phyloP scores from a whole-genome alignment of 2,329 filamentous ascomycete species.

The Coniella lustricola region DNA sequence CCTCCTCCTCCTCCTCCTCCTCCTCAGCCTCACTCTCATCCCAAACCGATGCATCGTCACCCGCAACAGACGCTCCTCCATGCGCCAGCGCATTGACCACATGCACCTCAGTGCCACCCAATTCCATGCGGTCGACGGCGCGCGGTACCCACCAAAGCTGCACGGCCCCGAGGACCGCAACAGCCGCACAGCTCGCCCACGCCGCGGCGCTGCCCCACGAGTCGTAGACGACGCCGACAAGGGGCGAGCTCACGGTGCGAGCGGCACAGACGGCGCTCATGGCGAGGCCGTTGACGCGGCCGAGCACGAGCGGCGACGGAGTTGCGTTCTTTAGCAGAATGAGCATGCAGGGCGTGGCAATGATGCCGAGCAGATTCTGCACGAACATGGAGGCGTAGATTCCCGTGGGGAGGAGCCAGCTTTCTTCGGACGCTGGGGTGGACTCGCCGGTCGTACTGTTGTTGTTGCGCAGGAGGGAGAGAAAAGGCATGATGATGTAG shows the following conservation, averaged over 20 bases:
- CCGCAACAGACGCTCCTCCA: too few relatives aligned
- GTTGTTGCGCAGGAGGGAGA: constrained; percentile 47
- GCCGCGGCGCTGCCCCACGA: constrained; percentile 42
- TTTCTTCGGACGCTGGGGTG: not conserved
- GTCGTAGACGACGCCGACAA: constrained; percentile 62
- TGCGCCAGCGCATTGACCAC: constrained; percentile 10
- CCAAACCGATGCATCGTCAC: not conserved
- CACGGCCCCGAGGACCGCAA: constrained; percentile 5
- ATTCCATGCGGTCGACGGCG: not conserved
- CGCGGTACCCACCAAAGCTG: constrained; percentile 15
- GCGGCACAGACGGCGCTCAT: constrained; percentile 66
- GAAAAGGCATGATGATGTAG: constrained; percentile 63
- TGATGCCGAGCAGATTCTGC: constrained; percentile 61
- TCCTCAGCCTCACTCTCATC: constrained; percentile 4
- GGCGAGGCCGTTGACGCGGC: constrained; percentile 65
- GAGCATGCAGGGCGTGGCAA: constrained; percentile 60
- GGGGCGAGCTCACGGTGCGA: constrained; percentile 61
- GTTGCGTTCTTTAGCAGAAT: constrained; percentile 69
- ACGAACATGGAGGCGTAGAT: constrained; percentile 60
- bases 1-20: not conserved
- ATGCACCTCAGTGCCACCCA: constrained; percentile 7
- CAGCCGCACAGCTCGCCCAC: constrained; percentile 22
- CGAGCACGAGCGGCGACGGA: constrained; percentile 53
- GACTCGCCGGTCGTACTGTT: constrained; percentile 14
- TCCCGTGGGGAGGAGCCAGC: constrained; percentile 44